phyloP scores from a whole-genome alignment of 495 filamentous ascomycete species.

The Hypoxylon rickii region DNA sequence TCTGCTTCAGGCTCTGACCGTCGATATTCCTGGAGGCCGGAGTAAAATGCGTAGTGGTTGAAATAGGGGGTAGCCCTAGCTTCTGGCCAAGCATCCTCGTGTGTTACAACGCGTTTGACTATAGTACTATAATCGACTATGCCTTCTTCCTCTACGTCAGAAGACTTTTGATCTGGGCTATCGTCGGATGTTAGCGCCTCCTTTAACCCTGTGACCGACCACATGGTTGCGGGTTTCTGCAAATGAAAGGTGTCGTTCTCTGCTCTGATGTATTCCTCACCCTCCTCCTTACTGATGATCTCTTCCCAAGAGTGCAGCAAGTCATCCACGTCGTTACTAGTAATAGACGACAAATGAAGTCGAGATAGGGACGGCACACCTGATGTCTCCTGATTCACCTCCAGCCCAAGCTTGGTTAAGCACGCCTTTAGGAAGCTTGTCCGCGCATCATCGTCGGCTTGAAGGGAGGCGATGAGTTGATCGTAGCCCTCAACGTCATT shows the following conservation, averaged over 20 bases:
- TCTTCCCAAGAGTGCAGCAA: constrained; percentile 70
- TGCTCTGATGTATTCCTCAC: constrained; percentile 76
- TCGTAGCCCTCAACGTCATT: constrained; percentile 66
- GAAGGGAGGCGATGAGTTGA: constrained; percentile 67
- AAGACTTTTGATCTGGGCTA: constrained; percentile 30
- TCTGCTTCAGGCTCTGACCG: constrained; percentile 56
- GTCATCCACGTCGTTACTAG: constrained; percentile 65
- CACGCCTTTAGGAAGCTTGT: constrained; percentile 81
- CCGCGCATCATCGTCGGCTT: constrained; percentile 71
- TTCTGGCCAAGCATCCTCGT: constrained; percentile 71
- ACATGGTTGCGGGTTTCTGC: constrained; percentile 62
- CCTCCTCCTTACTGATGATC: constrained; percentile 67
- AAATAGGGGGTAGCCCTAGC: constrained; percentile 84
- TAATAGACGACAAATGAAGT: constrained; percentile 78
- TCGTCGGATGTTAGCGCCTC: constrained; percentile 39
- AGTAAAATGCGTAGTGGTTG: constrained; percentile 80
- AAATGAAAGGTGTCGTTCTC: constrained; percentile 87
- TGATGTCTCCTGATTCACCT: constrained; percentile 69
- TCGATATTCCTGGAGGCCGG: constrained; percentile 69
- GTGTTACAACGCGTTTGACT: constrained; percentile 71
- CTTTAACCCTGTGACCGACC: constrained; percentile 54
- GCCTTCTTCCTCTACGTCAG: constrained; percentile 48
- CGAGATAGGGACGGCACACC: constrained; percentile 81
- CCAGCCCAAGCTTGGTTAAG: constrained; percentile 79
- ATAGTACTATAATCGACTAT: constrained; percentile 77